Conservation (phyloP, 257 asterid species). For the Solanum corneliomulleri region DNA sequence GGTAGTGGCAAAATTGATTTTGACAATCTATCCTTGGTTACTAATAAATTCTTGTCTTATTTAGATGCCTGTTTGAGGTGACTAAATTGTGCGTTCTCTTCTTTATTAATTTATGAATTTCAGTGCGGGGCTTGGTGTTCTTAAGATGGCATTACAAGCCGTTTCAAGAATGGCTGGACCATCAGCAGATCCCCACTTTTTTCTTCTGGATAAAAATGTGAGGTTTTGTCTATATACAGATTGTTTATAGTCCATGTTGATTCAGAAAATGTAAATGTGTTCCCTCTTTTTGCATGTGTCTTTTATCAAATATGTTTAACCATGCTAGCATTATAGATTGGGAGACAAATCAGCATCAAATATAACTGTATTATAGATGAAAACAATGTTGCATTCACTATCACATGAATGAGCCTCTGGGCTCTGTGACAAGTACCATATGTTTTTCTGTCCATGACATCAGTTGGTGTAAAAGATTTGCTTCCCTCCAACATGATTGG, state of each 20-base stretch:
- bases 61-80: not conserved
- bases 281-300: not conserved
- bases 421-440: not conserved
- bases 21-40: conserved; percentile 9
- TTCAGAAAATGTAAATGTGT: not conserved
- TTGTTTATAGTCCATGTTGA: not conserved
- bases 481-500: not conserved
- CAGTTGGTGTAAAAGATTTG: not conserved
- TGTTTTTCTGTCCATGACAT: not conserved
- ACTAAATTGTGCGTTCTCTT: not conserved
- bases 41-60: not conserved
- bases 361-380: not conserved
- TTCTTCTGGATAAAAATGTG: conserved; percentile 94
- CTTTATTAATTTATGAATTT: conserved; percentile 14
- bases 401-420: not conserved
- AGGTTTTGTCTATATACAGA: conserved; percentile 3
- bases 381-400: not conserved
- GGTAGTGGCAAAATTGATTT: conserved; percentile 30
- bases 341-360: not conserved
- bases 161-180: conserved; percentile 86
- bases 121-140: conserved; percentile 99
- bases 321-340: not conserved
- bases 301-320: not conserved
- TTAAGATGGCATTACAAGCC: conserved; percentile 93
- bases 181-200: conserved; percentile 75